Base-by-base conservation (phyloP, 768 basidiomycete genomes). In the Lactifluus subvellereus region DNA sequence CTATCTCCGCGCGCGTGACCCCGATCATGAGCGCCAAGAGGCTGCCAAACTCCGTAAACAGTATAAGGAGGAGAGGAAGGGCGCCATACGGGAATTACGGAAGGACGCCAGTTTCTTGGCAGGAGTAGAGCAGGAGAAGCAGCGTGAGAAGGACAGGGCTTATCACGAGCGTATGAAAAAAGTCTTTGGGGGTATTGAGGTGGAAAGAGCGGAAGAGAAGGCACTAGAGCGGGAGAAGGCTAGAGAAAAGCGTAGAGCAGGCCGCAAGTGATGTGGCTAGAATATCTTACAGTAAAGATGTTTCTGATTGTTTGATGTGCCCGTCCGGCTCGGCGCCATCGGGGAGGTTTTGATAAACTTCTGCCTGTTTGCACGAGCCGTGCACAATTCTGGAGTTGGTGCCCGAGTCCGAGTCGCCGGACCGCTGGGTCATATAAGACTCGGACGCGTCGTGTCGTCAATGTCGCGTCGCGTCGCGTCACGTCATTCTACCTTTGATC, bases 21-120 rank as follows among this genome's bases (percentile, higher is more conserved):
- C 96, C 9, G 94, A 99, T 73, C 85, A 85, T 64, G 94, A 96
- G 70, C 85, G 91, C 45, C 94, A 92, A 71, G 91, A 90, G 67
- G 84, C 86, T 0, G 76, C 87, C 61, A 98, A 98, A 74, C 75
- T 99, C 70, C 87, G 89, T 59, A 82, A 84, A 45, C 85, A 94
- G 72, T 88, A 94, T 78, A 95, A 95, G 77, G 88, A 98, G 76
- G 97, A 98, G 79, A 79, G 84, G 71, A 98, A 98, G 79, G 95
- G 97, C 49, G 97, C 97, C 5, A 94, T 99, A 65, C 80, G 96
- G 51, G 97, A 99, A 72, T 79, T 99, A 57, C 85, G 97, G 64
- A 98, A 98, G 79, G 97, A 99, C 72, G 87, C 93, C 65, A 82
- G 84, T 67, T 99, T 98, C 84, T 78, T 99, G 75, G 93, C 96